These are phyloP conservation scores for Chenopodium suecicum DNA, from an alignment of 148 eudicot genomes.

Conservation along the genomic window DNA sequence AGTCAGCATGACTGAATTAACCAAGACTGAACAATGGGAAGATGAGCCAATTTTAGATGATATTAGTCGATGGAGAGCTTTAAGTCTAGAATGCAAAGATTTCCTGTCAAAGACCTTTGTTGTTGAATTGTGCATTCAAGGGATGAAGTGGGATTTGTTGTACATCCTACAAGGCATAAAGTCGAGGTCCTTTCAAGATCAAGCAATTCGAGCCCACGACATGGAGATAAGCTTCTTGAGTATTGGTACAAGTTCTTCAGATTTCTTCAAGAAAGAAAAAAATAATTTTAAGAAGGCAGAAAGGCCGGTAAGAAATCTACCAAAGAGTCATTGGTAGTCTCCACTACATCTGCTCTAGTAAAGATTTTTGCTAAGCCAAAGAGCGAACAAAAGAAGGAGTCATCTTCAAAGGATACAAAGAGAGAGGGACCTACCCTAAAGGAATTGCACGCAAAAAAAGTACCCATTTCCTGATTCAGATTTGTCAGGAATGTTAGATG, in stretches of 20 bases:
- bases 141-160: not conserved
- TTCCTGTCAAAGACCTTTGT: not conserved
- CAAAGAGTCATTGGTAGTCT: not conserved
- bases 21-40: not conserved
- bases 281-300: not conserved
- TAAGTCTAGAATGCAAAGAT: not conserved
- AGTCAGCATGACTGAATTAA: too few relatives aligned
- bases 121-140: not conserved
- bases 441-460: constrained; percentile 18
- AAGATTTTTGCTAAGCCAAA: not conserved
- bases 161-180: not conserved
- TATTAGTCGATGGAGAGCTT: not conserved
- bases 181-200: not conserved
- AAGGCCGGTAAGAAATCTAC: not conserved
- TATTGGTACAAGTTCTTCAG: not conserved
- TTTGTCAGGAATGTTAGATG: constrained; percentile 13
- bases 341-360: not conserved
- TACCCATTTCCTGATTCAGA: constrained; percentile 13
- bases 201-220: not conserved
- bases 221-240: not conserved
- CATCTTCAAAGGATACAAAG: not conserved
- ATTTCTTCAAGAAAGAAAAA: not conserved
- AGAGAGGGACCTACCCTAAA: not conserved
- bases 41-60: not conserved
- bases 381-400: not conserved